phyloP scores from a whole-genome alignment of 2,329 filamentous ascomycete species.

The Conoideocrella luteorostrata region DNA sequence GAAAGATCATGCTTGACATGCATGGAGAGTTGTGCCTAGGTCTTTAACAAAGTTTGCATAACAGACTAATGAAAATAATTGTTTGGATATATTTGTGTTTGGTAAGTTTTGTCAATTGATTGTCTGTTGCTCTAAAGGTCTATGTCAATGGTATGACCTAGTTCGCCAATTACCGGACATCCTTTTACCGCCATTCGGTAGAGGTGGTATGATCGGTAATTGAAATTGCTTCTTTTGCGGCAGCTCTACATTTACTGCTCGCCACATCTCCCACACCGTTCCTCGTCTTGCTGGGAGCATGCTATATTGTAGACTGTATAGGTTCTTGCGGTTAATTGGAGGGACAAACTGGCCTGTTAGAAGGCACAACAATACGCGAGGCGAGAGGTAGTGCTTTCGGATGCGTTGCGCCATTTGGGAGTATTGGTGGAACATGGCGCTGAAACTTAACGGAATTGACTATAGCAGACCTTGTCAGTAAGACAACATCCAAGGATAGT shows the following conservation, averaged over 20 bases:
- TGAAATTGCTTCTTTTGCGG: conserved; percentile 38
- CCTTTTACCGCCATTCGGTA: conserved; percentile 26
- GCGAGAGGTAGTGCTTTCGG: conserved; percentile 89
- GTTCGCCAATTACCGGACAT: conserved; percentile 21
- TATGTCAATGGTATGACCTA: conserved; percentile 13
- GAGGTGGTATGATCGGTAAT: conserved; percentile 25
- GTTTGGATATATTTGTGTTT: no score
- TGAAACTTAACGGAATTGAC: conserved; percentile 83
- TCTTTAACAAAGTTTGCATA: no score
- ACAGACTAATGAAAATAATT: no score
- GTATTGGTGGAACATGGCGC: conserved; percentile 96
- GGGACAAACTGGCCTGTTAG: conserved; percentile 89
- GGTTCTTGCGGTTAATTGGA: conserved; percentile 86
- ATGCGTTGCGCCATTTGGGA: conserved; percentile 90
- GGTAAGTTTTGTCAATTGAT: neutral
- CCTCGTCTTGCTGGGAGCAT: conserved; percentile 84
- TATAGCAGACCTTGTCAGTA: conserved; percentile 26
- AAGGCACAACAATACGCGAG: conserved; percentile 79
- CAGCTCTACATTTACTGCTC: conserved; percentile 50
- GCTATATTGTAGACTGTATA: conserved; percentile 96
- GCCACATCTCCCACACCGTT: conserved; percentile 82
- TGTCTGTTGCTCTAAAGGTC: neutral
- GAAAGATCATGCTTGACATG: no score
- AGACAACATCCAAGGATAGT: no score
- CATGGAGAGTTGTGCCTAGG: no score